These are phyloP conservation scores for Xylaria longipes DNA, from an alignment of 495 filamentous ascomycete species.

Conservation along the genomic window DNA sequence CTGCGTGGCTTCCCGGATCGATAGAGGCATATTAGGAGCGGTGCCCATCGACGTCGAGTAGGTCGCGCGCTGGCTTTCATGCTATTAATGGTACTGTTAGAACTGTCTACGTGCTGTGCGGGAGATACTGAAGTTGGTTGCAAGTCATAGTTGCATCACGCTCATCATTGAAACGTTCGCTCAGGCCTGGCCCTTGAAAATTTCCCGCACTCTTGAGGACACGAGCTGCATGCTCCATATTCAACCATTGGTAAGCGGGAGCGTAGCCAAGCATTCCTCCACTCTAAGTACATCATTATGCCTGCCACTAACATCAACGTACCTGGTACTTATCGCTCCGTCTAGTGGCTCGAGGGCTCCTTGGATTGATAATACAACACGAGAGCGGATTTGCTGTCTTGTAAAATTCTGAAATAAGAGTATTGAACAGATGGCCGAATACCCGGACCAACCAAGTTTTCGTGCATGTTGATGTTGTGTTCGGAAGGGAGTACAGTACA, in stretches of 20 bases:
- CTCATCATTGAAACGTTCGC: background rate
- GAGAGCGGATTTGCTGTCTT: background rate
- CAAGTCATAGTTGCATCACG: slow-evolving; percentile 17
- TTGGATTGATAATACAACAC: background rate
- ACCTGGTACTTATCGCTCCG: background rate
- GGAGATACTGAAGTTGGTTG: background rate
- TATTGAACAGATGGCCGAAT: background rate
- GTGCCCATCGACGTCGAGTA: too few species aligned
- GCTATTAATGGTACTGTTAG: slow-evolving; percentile 9
- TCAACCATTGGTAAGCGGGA: slow-evolving; percentile 3
- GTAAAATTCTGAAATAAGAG: background rate
- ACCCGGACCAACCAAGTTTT: background rate
- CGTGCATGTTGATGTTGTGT: background rate
- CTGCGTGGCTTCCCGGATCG: background rate
- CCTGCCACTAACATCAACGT: background rate
- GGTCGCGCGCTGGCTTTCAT: background rate
- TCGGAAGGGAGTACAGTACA: too few species aligned
- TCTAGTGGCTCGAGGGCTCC: background rate
- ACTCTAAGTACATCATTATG: background rate
- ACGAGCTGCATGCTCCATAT: slow-evolving; percentile 1
- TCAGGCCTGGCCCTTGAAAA: slow-evolving; percentile 1
- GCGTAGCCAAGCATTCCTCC: slow-evolving; percentile 7
- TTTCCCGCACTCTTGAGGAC: background rate
- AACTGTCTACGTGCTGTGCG: background rate
- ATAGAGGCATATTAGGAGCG: background rate